Percentiles rank a stretch among this genome's conserved stretches.
These are phyloP conservation scores for Podaxis sp. DNA, from an alignment of 768 basidiomycete species.

Conservation along the genomic window DNA sequence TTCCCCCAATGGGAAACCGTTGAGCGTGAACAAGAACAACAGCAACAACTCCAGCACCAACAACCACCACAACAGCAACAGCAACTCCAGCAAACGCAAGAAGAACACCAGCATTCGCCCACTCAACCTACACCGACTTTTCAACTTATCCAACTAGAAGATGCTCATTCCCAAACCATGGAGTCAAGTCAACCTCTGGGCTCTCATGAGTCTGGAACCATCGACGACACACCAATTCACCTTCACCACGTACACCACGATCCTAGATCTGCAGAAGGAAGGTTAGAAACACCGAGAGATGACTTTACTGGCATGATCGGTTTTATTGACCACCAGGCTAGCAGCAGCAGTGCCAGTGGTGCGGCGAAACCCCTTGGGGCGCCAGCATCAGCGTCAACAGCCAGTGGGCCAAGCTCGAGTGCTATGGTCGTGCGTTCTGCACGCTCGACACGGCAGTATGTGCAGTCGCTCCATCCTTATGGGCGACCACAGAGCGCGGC, in stretches of 20 bases:
- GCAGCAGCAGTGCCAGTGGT: constrained; percentile 11
- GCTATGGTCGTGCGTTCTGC: constrained; percentile 13
- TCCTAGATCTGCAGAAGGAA: constrained; percentile 8
- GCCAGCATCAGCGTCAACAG: too few species aligned
- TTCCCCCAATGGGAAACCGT: constrained; percentile 38
- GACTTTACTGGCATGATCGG: background rate
- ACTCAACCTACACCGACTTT: constrained; percentile 11
- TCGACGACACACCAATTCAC: constrained; percentile 11
- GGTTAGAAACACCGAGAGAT: constrained; percentile 12
- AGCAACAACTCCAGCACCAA: constrained; percentile 29
- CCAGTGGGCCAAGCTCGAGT: background rate
- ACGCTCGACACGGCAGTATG: constrained; percentile 10
- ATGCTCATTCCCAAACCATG: constrained; percentile 7
- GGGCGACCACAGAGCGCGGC: constrained; percentile 19
- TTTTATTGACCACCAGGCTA: constrained; percentile 2
- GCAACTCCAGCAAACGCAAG: constrained; percentile 22
- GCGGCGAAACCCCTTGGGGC: background rate
- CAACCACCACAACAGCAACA: constrained; percentile 28
- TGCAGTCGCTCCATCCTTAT: constrained; percentile 22
- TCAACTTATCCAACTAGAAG: constrained; percentile 15
- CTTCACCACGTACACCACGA: constrained; percentile 13
- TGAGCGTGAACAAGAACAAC: constrained; percentile 36
- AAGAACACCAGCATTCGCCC: constrained; percentile 19
- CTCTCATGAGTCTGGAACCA: background rate
- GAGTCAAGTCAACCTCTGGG: constrained; percentile 6